Percentiles rank a stretch among this genome's conserved stretches.
These are phyloP conservation scores for Malania oleifera DNA, from an alignment of 164 flowering plant genomes.

Conservation along the genomic window DNA sequence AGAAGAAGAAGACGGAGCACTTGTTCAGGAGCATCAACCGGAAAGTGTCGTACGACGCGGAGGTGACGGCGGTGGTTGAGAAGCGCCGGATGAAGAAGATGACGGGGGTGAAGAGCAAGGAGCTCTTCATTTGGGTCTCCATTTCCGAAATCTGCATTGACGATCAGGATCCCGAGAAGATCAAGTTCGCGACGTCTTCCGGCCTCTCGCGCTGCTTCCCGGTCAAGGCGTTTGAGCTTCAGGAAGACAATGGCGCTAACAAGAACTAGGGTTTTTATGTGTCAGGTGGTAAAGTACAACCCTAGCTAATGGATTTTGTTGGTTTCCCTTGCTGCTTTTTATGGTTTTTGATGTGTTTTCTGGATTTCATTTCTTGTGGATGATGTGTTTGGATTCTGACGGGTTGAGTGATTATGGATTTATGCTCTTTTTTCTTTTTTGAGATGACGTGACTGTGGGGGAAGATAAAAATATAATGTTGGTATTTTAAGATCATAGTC, in stretches of 20 bases:
- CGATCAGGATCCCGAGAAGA: conserved; percentile 15
- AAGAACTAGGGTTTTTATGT: too few relatives aligned
- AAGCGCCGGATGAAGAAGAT: conserved; percentile 39
- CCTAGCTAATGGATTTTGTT: too few relatives aligned
- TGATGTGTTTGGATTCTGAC: too few relatives aligned
- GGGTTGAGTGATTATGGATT: not conserved
- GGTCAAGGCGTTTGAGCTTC: conserved; percentile 47
- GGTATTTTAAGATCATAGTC: too few relatives aligned
- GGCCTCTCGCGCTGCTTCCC: conserved; percentile 52
- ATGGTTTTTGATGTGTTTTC: too few relatives aligned
- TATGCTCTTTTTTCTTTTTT: not conserved
- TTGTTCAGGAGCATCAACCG: conserved; percentile 25
- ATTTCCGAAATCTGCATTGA: conserved; percentile 40
- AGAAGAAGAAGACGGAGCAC: conserved; percentile 38
- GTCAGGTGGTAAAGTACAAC: too few relatives aligned
- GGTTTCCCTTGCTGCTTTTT: too few relatives aligned
- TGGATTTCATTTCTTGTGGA: too few relatives aligned
- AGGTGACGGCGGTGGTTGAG: conserved; percentile 57
- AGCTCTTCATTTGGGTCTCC: conserved; percentile 60
- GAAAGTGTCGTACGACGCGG: conserved; percentile 41
- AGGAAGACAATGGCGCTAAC: conserved; percentile 17
- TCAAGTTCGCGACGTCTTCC: conserved; percentile 26
- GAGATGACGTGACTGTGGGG: not conserved
- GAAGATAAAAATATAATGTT: too few relatives aligned
- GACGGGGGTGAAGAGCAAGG: conserved; percentile 63